Evolutionary conservation across 176 grass and related monocot genomes (phyloP).

Genomic region (Carex myosuroides): DNA sequence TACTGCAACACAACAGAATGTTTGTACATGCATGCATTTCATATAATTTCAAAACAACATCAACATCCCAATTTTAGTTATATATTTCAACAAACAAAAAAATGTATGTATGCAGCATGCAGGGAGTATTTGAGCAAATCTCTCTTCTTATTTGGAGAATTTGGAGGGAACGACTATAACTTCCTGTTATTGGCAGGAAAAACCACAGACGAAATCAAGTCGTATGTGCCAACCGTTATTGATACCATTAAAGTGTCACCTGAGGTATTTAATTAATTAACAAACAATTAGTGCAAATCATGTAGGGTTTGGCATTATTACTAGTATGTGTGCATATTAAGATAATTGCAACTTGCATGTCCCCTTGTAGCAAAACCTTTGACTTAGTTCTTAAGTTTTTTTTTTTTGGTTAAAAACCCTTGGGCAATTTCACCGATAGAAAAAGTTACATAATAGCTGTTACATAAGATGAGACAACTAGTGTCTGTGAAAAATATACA

Average conservation of each 20-base stretch:
- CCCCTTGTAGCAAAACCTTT: not conserved
- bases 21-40: not conserved
- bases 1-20: conserved; percentile 43
- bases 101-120: conserved; percentile 28
- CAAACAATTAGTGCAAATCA: not conserved
- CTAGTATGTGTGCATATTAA: not conserved
- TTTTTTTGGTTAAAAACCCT: not conserved
- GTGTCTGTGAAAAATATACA: too few species aligned
- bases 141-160: conserved; percentile 81
- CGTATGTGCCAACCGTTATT: conserved; percentile 47
- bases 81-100: not conserved
- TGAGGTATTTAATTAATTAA: conserved; percentile 22
- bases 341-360: not conserved
- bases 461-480: too few species aligned
- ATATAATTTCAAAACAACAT: not conserved
- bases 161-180: conserved; percentile 89
- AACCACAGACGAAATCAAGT: conserved; percentile 44
- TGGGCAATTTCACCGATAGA: too few species aligned
- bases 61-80: not conserved
- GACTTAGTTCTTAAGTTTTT: not conserved
- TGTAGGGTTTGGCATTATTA: not conserved
- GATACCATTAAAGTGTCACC: conserved; percentile 31
- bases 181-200: conserved; percentile 51
- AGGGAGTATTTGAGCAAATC: conserved; percentile 40
- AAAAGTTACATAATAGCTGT: too few species aligned